Base-by-base conservation (phyloP, 2,329 filamentous ascomycete species). In the Aspergillus jensenii region DNA sequence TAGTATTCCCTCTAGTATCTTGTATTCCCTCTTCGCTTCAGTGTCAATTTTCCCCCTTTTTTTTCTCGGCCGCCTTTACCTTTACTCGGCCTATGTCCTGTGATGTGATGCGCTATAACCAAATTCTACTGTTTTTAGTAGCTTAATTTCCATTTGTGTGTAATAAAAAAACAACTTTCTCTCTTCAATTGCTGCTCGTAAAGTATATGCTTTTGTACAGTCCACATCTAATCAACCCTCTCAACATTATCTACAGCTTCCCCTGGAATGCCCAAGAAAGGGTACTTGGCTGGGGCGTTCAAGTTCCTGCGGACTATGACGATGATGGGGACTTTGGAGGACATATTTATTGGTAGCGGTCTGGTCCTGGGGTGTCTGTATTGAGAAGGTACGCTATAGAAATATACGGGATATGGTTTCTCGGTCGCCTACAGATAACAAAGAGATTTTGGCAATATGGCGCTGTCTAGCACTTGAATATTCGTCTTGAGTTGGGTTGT, bases 121-220 rank as follows among this genome's bases (percentile, higher is more conserved):
- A 58, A 57, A 59, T 59, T 39, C 52, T 56, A 59, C 58, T 52
- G 49, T 61, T 52, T 45, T 46, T 43, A 44, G 66, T 65, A 65
- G 64, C 63, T 58, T 68, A 67, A 70, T 70, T 70, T 69, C 62
- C 63, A 62, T 64, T 66, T 57, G 63, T 65, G 62, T 66, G 59
- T 62, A 66, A 61, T 61, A 59, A 62, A 60, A 55, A 52, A 55
- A 54, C 47, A 55, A 9, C 37, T 54, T 59, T 47, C 47, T 46
- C 58, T 15, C 40, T 41, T 27, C 41, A 48, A 14, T n/a, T n/a
- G 40, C 39, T 62, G 9, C 27, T 31, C 9, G 27, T 31, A 11
- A 31, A 8, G 27, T 31, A 8, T 31, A 2, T 31, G 3, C 3
- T 21, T 21, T 21, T 21, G 3, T 21, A 3, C 19, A 21, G 19